phyloP scores from a whole-genome alignment of 805 yeast species.

The Wickerhamomyces pijperi region DNA sequence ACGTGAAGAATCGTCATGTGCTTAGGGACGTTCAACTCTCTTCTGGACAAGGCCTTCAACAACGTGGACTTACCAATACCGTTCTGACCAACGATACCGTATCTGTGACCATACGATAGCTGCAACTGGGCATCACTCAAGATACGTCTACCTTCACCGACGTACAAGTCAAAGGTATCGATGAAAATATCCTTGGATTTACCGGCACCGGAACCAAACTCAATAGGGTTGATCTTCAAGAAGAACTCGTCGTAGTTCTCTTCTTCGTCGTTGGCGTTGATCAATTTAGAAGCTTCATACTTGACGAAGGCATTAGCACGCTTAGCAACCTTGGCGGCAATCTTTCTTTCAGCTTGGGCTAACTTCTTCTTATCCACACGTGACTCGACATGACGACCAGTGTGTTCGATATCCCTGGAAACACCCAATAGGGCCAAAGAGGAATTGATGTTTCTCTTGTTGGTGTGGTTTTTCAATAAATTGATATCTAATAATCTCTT shows the following conservation, averaged over 20 bases:
- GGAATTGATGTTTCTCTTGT: conserved; percentile 62
- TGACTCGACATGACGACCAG: conserved; percentile 86
- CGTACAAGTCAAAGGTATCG: conserved; percentile 87
- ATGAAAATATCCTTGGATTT: conserved; percentile 94
- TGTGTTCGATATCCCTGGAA: conserved; percentile 75
- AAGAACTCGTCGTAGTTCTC: conserved; percentile 91
- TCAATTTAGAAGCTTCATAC: conserved; percentile 88
- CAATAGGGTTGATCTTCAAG: conserved; percentile 90
- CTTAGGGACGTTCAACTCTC: conserved; percentile 90
- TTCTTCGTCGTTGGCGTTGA: conserved; percentile 43
- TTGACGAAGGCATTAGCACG: conserved; percentile 68
- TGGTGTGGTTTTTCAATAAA: conserved; percentile 49
- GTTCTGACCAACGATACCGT: conserved; percentile 96
- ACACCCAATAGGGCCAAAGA: conserved; percentile 72
- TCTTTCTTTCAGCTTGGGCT: conserved; percentile 94
- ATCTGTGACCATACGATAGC: conserved; percentile 84
- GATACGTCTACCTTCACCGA: conserved; percentile 92
- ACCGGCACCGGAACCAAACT: conserved; percentile 82
- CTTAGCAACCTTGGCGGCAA: conserved; percentile 94
- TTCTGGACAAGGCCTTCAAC: conserved; percentile 79
- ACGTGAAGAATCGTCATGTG: conserved; percentile 94
- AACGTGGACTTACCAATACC: conserved; percentile 99
- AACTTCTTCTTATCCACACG: conserved; percentile 93
- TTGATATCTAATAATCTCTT: conserved; percentile 76
- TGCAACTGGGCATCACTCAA: conserved; percentile 80